Conservation (phyloP, 73 alveolate species). For the Paramecium tetraurelia region DNA sequence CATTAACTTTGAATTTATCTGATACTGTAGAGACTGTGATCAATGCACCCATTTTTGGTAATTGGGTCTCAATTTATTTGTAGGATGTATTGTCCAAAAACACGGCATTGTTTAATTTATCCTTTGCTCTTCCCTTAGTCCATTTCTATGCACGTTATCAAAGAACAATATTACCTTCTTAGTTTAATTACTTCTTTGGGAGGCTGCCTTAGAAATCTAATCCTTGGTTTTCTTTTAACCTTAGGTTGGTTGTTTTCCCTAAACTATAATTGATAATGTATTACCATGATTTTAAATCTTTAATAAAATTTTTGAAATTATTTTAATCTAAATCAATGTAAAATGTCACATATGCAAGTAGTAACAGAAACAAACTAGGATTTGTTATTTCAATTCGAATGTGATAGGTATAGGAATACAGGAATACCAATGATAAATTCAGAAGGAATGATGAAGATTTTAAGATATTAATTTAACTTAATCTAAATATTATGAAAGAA, state of each 20-base stretch:
- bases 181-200: constrained; percentile 26
- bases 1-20: constrained; percentile 61
- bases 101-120: constrained; percentile 61
- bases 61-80: constrained; percentile 23
- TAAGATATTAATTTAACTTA: no score
- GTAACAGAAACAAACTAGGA: background rate
- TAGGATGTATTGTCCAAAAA: constrained; percentile 21
- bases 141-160: constrained; percentile 30
- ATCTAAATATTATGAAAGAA: no score
- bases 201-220: constrained; percentile 16
- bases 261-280: background rate
- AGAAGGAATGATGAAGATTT: no score
- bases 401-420: no score
- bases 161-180: background rate
- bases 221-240: constrained; percentile 41
- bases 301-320: background rate
- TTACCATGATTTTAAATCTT: constrained; percentile 36
- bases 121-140: constrained; percentile 66
- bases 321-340: background rate
- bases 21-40: constrained; percentile 54
- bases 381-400: no score
- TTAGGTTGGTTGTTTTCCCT: constrained; percentile 44
- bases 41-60: constrained; percentile 55
- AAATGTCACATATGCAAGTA: background rate
- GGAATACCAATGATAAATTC: no score